phyloP scores from a whole-genome alignment of 1,284 basidiomycete species.

The Cryptococcus floricola region DNA sequence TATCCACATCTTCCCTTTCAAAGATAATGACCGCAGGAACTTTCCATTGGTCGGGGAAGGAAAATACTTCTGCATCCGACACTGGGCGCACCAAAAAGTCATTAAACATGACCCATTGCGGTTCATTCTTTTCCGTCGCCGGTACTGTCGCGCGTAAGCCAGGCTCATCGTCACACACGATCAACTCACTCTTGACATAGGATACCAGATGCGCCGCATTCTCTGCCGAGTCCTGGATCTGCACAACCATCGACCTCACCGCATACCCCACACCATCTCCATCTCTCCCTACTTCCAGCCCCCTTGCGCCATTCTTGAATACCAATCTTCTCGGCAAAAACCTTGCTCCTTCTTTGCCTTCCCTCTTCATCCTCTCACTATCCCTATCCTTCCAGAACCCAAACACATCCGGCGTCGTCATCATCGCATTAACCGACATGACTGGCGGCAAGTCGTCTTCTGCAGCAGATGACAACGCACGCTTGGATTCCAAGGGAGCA shows the following conservation, averaged over 20 bases:
- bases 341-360: slow-evolving; percentile 9
- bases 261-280: slow-evolving; percentile 46
- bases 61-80: slow-evolving; percentile 76
- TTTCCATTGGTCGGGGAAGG: slow-evolving; percentile 89
- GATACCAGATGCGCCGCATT: slow-evolving; percentile 83
- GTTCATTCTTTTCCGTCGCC: slow-evolving; percentile 52
- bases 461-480: slow-evolving; percentile 60
- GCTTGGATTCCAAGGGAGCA: slow-evolving; percentile 65
- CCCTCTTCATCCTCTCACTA: neutral
- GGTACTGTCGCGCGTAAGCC: slow-evolving; percentile 1
- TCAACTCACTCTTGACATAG: slow-evolving; percentile 65
- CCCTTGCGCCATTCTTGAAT: slow-evolving; percentile 54
- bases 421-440: slow-evolving; percentile 81
- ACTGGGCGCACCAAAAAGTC: slow-evolving; percentile 89
- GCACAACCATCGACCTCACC: slow-evolving; percentile 62
- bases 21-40: slow-evolving; percentile 85
- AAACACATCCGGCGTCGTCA: slow-evolving; percentile 70
- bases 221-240: slow-evolving; percentile 68
- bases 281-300: slow-evolving; percentile 65
- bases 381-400: slow-evolving; percentile 61
- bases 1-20: slow-evolving; percentile 66
- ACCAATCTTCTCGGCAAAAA: slow-evolving; percentile 49
- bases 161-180: neutral
- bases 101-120: slow-evolving; percentile 89
- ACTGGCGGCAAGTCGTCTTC: slow-evolving; percentile 67